Evolutionary conservation across 495 filamentous ascomycete species (phyloP), one percentile per base, ranked within the genome.

Genomic region (Jackrogersella multiformis): DNA sequence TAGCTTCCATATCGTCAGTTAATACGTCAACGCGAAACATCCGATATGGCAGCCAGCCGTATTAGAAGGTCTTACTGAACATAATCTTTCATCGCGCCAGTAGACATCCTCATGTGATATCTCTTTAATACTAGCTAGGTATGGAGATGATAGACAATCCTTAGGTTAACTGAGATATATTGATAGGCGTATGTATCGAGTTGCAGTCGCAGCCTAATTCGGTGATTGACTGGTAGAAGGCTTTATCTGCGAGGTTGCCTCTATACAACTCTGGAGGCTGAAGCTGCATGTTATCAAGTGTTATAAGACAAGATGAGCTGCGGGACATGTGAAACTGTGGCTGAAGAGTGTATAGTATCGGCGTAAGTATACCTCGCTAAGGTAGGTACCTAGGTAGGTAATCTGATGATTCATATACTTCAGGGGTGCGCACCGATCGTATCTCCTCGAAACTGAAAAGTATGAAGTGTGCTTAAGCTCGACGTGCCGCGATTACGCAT

Each of bases 261-360:
- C 34, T 48, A 28, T 48, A 23, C 30, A 35, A 41, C 45, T 32
- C 36, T 36, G 16, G 20, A 32, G 23, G 34, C 34, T 23, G 21
- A 15, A 26, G 39, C 30, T 38, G 16, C 18, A 44, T 44, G 65
- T 53, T 35, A n/a, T n/a, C n/a, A n/a, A n/a, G n/a, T 23, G 54
- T 24, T 35, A 36, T 12, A 34, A 58, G 41, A 46, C 21, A 26
- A 38, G 23, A 41, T 45, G 23, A 42, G 35, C 32, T 49, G 35
- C 20, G 53, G 42, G 28, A 45, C 38, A 44, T 57, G 51, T 56
- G 36, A 69, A 49, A 65, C 55, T 23, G 42, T 60, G 41, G 60
- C 60, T 60, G 60, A 26, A 56, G 39, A 15, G 34, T 65, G 61
- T 48, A 57, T 65, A 56, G 13, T n/a, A 45, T 30, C 49, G 51